A percentile compares a stretch with the other conserved stretches of the same genome.
phyloP scores from a whole-genome alignment of 768 basidiomycete genomes.

The Lactarius indigo region DNA sequence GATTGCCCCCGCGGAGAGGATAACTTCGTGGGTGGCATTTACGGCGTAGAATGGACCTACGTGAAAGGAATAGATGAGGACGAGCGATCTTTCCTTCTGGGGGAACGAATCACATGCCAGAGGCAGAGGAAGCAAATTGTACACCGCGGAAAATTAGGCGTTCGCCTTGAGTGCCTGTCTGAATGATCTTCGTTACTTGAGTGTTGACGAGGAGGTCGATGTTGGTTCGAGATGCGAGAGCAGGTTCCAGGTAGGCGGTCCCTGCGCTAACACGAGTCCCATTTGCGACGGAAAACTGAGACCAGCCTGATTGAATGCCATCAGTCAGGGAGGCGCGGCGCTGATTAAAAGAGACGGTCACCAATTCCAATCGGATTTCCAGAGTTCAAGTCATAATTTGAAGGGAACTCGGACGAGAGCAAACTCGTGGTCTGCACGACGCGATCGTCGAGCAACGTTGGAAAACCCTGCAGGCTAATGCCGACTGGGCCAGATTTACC shows the following conservation, averaged over 20 bases:
- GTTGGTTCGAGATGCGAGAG: slow-evolving; percentile 2
- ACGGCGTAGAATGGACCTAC: slow-evolving; percentile 5
- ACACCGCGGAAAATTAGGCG: slow-evolving; percentile 14
- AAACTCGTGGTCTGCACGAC: slow-evolving; percentile 39
- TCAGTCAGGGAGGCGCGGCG: background rate
- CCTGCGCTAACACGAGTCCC: slow-evolving; percentile 15
- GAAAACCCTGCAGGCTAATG: slow-evolving; percentile 4
- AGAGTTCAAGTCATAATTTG: slow-evolving; percentile 41
- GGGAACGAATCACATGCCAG: background rate
- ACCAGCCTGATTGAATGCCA: background rate
- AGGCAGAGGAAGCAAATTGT: slow-evolving; percentile 1
- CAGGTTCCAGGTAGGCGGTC: slow-evolving; percentile 11
- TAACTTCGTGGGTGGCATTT: slow-evolving; percentile 22
- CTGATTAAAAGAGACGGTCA: slow-evolving; percentile 21
- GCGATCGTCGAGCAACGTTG: slow-evolving; percentile 29
- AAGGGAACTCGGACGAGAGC: slow-evolving; percentile 38
- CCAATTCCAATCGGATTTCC: slow-evolving; percentile 42
- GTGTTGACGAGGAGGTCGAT: slow-evolving; percentile 18
- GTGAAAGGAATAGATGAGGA: background rate
- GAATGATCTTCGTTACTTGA: slow-evolving; percentile 24
- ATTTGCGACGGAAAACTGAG: background rate
- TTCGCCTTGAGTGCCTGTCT: slow-evolving; percentile 2
- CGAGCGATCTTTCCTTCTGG: background rate
- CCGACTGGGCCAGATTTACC: slow-evolving; percentile 36
- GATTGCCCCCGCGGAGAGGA: slow-evolving; percentile 24